Conservation (phyloP, 2,329 filamentous ascomycete genomes). For the Nectriaceae sp. region DNA sequence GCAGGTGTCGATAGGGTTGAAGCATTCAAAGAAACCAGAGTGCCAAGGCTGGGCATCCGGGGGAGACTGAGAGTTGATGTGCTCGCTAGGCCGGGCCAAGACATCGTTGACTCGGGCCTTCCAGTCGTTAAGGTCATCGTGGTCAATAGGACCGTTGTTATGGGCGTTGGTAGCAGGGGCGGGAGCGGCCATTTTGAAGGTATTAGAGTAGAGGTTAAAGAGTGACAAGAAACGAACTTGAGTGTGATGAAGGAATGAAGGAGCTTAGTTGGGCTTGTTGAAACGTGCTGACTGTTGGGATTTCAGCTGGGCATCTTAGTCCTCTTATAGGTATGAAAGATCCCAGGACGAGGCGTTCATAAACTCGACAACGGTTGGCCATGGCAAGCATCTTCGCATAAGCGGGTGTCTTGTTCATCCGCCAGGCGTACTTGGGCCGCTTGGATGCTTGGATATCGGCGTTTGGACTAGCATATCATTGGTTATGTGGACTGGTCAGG, state of each 20-base stretch:
- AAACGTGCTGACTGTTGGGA: too few species aligned
- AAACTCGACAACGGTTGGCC: background rate
- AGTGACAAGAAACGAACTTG: background rate
- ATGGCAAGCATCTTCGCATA: constrained; percentile 1
- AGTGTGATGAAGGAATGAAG: background rate
- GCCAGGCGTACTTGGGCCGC: background rate
- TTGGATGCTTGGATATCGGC: background rate
- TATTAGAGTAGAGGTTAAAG: background rate
- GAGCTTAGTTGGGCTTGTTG: too few species aligned
- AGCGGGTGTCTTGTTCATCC: constrained; percentile 12
- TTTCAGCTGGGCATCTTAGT: too few species aligned
- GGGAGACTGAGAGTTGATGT: constrained; percentile 45
- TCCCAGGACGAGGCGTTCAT: too few species aligned
- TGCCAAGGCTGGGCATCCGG: constrained; percentile 40
- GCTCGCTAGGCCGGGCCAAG: constrained; percentile 42
- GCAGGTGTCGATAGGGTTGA: constrained; percentile 45
- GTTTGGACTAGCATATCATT: background rate
- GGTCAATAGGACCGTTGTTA: constrained; percentile 39
- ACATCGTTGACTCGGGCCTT: constrained; percentile 45
- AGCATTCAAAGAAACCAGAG: constrained; percentile 46
- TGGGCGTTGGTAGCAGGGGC: constrained; percentile 14
- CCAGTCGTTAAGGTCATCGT: constrained; percentile 47
- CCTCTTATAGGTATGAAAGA: too few species aligned
- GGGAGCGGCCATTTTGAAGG: constrained; percentile 20
- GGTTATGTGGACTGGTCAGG: constrained; percentile 1